Evolutionary conservation across 202 grass and related monocot genomes (phyloP), one percentile per base, ranked within the genome.

Genomic region (Panicum virgatum): DNA sequence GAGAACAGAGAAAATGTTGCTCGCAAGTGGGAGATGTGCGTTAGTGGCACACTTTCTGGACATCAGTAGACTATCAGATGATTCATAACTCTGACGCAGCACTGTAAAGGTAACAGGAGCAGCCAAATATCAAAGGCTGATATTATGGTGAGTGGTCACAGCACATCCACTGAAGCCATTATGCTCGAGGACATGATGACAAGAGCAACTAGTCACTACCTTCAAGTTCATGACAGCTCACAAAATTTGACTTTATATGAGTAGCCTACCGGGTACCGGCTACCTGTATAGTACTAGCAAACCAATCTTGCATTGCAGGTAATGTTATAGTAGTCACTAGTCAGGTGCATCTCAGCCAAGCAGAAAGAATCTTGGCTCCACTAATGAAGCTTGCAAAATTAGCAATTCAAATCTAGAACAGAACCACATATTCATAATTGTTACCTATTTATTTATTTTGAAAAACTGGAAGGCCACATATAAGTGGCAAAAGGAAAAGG

Each of bases 171-270:
- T 37, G 34, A 77, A 81, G 39, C 43, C 57, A 80, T 20, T 37
- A 51, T 65, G 29, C 54, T 76, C 5, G 8, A 58, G 12, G 25
- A 63, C 26, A 85, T 64, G 25, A 85, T 44, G 20, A 47, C 9
- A 14, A 54, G 45, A 84, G 14, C 37, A 81, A 89, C 13, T 64
- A 65, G 16, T 57, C 29, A 2, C 62, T 71, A 57, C 58, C 77
- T 38, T 57, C 64, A 84, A 72, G 57, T 72, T 77, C 72, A 72
- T 39, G 44, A 65, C 18, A 81, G 45, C 45, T 77, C n/a, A 16
- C 53, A 47, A 74, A 48, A 12, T 29, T 8, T 9, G 70, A 77
- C 22, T 81, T 56, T 56, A 25, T 3, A 48, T 57, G 37, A 77
- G 27, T 37, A 64, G 64, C 29, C 70, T 29, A 40, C 62, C n/a